Base-by-base conservation (phyloP, 805 yeast species). In the Lachancea kluyveri region DNA sequence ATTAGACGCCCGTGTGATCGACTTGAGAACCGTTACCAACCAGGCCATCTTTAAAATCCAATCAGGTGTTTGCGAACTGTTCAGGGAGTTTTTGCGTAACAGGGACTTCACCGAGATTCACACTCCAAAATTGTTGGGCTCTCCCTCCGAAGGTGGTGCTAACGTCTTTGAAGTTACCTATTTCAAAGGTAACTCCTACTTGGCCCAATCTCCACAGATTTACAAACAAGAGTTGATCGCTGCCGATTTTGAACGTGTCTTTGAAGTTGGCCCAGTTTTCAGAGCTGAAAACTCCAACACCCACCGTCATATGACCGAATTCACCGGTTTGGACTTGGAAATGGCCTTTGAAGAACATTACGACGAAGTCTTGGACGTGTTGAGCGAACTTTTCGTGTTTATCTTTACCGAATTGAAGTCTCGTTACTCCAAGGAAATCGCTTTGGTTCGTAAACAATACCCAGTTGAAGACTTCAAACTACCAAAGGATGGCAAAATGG, bases 241-340 rank as follows among this genome's bases (percentile, higher is more conserved):
- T 28, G 94, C 95, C 39, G 99, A 92, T 67, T 92, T 90, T 52
- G 98, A 92, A 69, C 77, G 76, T 52, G 99, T 92, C 29, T 92
- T 77, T 58, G 99, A 92, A 68, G 73, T 92, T 53, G 97, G 92
- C 2, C 97, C 99, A 21, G 97, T 92, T 26, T 92, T 92, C 75
- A 78, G 99, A 66, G 99, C 99, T 36, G 99, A 92, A 64, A 90
- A 92, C 72, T 90, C 97, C 41, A 88, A 92, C 70, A 90, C 98
- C 13, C 97, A 92, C 64, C 88, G 99, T 68, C 99, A 92, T 65
- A 80, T 92, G 95, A 92, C 99, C 36, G 99, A 92, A 65, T 92
- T 92, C 61, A 83, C 82, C 41, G 99, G 99, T 37, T 77, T 94
- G 51, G 99, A 92, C 70, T 65, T 92, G 65, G 99, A 92, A 66